Conservation (phyloP, 352 stramenopile genomes). For the Pelagophyceae sp. region DNA sequence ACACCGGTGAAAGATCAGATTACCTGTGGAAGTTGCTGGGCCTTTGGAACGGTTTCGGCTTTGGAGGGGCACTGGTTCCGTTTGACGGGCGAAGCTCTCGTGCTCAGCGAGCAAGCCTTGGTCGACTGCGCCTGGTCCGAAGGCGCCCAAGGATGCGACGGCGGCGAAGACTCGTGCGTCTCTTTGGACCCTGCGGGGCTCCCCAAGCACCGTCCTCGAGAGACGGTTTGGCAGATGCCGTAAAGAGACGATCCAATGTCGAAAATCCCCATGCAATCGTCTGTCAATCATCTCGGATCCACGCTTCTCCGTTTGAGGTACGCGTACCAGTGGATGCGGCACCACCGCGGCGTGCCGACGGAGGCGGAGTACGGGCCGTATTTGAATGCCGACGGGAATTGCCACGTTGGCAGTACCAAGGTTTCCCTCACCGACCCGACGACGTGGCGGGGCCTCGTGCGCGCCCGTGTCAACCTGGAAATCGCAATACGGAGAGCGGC, state of each 20-base stretch:
- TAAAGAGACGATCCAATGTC: too few relatives aligned
- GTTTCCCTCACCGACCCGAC: too few relatives aligned
- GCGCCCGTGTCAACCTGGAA: too few relatives aligned
- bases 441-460: too few relatives aligned
- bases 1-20: slow-evolving; percentile 78
- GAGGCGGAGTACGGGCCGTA: slow-evolving; percentile 60
- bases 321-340: slow-evolving; percentile 60
- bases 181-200: too few relatives aligned
- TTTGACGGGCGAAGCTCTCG: slow-evolving; percentile 27
- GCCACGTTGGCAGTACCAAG: slow-evolving; percentile 9
- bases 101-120: slow-evolving; percentile 69
- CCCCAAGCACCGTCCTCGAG: too few relatives aligned
- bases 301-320: too few relatives aligned
- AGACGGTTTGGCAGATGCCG: too few relatives aligned
- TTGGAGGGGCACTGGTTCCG: slow-evolving; percentile 63
- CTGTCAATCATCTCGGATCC: too few relatives aligned
- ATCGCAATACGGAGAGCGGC: too few relatives aligned
- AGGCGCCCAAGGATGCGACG: slow-evolving; percentile 70
- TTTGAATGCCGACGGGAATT: slow-evolving; percentile 33
- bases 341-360: slow-evolving; percentile 53
- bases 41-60: slow-evolving; percentile 63
- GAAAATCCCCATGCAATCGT: too few relatives aligned
- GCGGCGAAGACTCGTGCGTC: slow-evolving; percentile 59
- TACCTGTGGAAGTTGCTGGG: slow-evolving; percentile 77
- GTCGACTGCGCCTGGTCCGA: slow-evolving; percentile 72